Evolutionary conservation across 2,329 filamentous ascomycete species (phyloP).

Genomic region (Leptographium lundbergii): DNA sequence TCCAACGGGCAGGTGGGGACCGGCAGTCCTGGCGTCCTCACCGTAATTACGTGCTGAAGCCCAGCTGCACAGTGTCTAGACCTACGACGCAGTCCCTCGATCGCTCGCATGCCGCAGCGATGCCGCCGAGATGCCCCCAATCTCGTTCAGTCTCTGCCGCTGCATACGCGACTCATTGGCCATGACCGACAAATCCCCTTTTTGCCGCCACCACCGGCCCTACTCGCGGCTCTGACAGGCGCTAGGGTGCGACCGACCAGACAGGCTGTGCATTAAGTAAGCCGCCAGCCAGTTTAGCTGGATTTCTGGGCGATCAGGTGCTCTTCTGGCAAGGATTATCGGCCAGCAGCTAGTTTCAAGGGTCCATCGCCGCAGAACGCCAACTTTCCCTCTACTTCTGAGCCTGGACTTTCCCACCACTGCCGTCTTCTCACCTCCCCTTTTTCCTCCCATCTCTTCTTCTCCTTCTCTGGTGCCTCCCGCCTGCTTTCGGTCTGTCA

Average conservation of each 20-base stretch:
- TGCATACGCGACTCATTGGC: neutral
- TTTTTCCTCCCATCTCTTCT: neutral
- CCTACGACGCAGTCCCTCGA: too few species aligned
- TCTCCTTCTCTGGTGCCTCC: neutral
- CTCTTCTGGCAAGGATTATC: neutral
- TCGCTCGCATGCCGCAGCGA: too few species aligned
- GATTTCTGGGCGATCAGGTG: neutral
- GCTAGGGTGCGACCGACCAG: slow-evolving; percentile 1
- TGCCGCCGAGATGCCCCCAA: too few species aligned
- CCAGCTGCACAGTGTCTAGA: too few species aligned
- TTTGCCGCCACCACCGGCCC: neutral
- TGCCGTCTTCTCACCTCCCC: neutral
- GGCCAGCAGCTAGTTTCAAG: slow-evolving; percentile 1
- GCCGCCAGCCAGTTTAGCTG: neutral
- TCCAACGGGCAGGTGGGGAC: neutral
- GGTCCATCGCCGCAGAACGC: neutral
- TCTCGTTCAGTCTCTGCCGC: too few species aligned
- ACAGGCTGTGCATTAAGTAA: neutral
- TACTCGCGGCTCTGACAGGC: neutral
- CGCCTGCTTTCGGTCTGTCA: neutral
- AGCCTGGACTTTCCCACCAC: neutral
- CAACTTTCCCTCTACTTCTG: neutral
- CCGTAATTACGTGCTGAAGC: neutral
- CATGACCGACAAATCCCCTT: neutral
- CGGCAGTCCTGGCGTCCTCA: neutral